A percentile compares a stretch with the other conserved stretches of the same genome.
Conservation (phyloP, 1,284 basidiomycete genomes). For the Mycena sp. region DNA sequence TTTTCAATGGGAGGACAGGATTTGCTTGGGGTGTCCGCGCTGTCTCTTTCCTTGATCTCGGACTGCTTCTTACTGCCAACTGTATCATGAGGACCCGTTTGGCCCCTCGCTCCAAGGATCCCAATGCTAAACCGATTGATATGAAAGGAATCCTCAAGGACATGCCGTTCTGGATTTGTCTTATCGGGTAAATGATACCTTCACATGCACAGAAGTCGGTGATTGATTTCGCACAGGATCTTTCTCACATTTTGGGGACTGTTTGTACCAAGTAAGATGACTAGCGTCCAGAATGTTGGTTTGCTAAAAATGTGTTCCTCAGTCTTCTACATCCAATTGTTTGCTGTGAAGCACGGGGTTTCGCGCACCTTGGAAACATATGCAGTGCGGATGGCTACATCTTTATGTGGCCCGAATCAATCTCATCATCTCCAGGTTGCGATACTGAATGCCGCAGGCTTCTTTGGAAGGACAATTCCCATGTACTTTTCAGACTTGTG, state of each 20-base stretch:
- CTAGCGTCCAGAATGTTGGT: neutral
- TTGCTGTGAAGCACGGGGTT: neutral
- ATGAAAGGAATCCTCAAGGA: conserved; percentile 30
- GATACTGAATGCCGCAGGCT: conserved; percentile 27
- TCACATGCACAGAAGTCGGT: neutral
- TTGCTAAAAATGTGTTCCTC: neutral
- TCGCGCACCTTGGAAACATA: neutral
- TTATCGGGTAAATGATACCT: conserved; percentile 17
- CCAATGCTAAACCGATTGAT: too few relatives aligned
- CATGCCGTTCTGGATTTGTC: conserved; percentile 30
- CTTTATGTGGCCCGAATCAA: neutral
- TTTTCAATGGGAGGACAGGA: conserved; percentile 38
- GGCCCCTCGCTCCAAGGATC: conserved; percentile 22
- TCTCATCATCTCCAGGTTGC: neutral
- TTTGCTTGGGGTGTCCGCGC: conserved; percentile 43
- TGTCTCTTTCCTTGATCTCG: conserved; percentile 31
- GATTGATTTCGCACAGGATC: conserved; percentile 5
- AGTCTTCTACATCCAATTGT: conserved; percentile 11
- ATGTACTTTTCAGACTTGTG: neutral
- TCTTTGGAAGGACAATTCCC: neutral
- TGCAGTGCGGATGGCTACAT: conserved; percentile 11
- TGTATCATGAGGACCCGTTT: conserved; percentile 38
- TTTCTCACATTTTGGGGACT: conserved; percentile 33
- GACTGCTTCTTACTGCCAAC: conserved; percentile 33
- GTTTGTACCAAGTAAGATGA: conserved; percentile 31